Conservation (phyloP, 768 basidiomycete species). For the Leucocoprinus birnbaumii region DNA sequence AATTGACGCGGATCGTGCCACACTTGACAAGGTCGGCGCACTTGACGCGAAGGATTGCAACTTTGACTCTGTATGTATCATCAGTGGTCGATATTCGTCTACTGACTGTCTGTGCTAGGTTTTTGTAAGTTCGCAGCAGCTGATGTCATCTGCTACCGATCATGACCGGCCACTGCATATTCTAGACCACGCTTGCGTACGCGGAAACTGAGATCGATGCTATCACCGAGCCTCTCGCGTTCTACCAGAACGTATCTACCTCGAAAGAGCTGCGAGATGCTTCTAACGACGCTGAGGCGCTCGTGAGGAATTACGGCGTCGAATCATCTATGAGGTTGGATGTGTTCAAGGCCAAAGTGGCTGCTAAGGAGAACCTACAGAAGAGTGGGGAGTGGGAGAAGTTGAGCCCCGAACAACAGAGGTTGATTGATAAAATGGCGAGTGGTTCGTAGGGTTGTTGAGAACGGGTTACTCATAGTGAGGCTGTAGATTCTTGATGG, state of each 20-base stretch:
- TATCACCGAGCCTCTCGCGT: constrained; percentile 58
- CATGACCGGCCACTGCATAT: constrained; percentile 7
- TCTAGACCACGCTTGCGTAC: constrained; percentile 55
- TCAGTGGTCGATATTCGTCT: not conserved
- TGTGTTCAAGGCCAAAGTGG: constrained; percentile 69
- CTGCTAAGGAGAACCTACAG: constrained; percentile 68
- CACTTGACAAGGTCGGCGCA: constrained; percentile 58
- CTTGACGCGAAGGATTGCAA: constrained; percentile 54
- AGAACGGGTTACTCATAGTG: not conserved
- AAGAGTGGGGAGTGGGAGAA: constrained; percentile 58
- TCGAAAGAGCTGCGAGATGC: constrained; percentile 79
- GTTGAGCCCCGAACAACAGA: constrained; percentile 63
- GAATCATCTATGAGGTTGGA: constrained; percentile 82
- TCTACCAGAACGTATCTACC: constrained; percentile 82
- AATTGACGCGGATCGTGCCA: constrained; percentile 52
- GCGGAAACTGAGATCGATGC: constrained; percentile 54
- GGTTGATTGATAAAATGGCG: constrained; percentile 80
- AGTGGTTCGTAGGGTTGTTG: constrained; percentile 9
- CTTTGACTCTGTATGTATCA: constrained; percentile 58
- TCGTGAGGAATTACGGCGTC: constrained; percentile 67
- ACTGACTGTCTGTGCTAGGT: constrained; percentile 41
- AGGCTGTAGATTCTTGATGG: constrained; percentile 70
- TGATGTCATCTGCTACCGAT: constrained; percentile 4
- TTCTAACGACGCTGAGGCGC: constrained; percentile 70
- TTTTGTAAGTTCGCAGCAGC: constrained; percentile 51